phyloP scores from a whole-genome alignment of 768 basidiomycete genomes.

The Boletellus ananas region DNA sequence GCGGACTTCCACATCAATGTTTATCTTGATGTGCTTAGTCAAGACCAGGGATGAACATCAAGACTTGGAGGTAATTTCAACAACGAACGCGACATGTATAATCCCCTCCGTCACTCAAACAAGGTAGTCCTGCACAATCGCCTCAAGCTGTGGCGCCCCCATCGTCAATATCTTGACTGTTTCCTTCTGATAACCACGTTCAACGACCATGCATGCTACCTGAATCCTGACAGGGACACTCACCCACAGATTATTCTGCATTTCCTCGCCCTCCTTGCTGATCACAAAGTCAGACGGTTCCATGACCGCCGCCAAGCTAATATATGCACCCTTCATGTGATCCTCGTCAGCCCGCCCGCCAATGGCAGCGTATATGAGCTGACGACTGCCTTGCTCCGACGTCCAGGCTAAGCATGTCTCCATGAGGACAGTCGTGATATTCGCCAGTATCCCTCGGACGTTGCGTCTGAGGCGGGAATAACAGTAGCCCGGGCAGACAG shows the following conservation, averaged over 20 bases:
- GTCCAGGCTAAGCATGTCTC: slow-evolving; percentile 17
- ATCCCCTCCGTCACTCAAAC: no score
- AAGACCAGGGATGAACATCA: no score
- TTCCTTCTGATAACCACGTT: slow-evolving; percentile 12
- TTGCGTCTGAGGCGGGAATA: slow-evolving; percentile 23
- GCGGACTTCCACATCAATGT: no score
- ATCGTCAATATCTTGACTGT: slow-evolving; percentile 18
- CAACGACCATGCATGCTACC: neutral
- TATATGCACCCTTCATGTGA: slow-evolving; percentile 21
- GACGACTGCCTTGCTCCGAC: slow-evolving; percentile 34
- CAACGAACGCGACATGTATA: no score
- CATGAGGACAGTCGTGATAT: neutral
- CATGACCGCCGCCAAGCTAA: slow-evolving; percentile 8
- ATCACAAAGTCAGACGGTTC: slow-evolving; percentile 35
- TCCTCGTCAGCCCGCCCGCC: slow-evolving; percentile 21
- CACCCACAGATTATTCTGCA: slow-evolving; percentile 36
- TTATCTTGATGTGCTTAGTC: no score
- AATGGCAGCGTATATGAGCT: slow-evolving; percentile 31
- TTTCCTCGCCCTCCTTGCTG: slow-evolving; percentile 26
- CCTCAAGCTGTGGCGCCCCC: slow-evolving; percentile 9
- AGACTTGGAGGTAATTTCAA: no score
- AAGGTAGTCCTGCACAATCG: slow-evolving; percentile 5
- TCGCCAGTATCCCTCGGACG: neutral
- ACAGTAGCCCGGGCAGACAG: slow-evolving; percentile 32
- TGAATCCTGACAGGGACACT: slow-evolving; percentile 1